Percentiles rank a stretch among this genome's conserved stretches.
Evolutionary conservation across 2,329 filamentous ascomycete species (phyloP).

Genomic region (Chrysoporthe cubensis): DNA sequence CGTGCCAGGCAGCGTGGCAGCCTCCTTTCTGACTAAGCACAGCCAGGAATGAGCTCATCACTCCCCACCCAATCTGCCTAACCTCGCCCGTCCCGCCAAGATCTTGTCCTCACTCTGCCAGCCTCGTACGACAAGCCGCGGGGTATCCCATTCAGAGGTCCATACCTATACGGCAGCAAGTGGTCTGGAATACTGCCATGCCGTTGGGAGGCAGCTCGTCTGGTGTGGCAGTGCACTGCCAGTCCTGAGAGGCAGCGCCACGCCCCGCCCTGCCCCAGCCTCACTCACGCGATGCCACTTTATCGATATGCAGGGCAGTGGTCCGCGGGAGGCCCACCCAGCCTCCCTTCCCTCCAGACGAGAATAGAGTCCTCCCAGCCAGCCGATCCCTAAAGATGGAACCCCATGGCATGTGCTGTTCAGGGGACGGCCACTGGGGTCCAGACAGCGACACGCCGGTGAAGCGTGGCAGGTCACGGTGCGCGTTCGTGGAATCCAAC

Average conservation of each 20-base stretch:
- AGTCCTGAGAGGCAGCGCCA: slow-evolving; percentile 1
- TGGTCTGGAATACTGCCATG: neutral
- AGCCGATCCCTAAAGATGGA: slow-evolving; percentile 21
- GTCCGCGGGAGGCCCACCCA: slow-evolving; percentile 11
- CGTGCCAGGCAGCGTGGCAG: neutral
- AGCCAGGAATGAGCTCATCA: neutral
- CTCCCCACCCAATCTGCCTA: neutral
- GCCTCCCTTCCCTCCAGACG: slow-evolving; percentile 20
- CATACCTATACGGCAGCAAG: neutral
- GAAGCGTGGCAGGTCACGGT: slow-evolving; percentile 8
- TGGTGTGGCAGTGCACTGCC: slow-evolving; percentile 10
- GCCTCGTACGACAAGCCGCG: neutral
- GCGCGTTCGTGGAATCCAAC: neutral
- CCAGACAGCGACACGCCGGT: slow-evolving; percentile 14
- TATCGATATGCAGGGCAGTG: slow-evolving; percentile 17
- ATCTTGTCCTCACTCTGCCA: neutral
- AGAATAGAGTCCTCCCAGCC: slow-evolving; percentile 23
- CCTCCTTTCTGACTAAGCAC: neutral
- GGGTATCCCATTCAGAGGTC: no score
- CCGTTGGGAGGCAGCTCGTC: slow-evolving; percentile 2
- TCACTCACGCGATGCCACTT: slow-evolving; percentile 14
- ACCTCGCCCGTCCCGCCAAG: neutral
- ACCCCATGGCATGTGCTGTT: slow-evolving; percentile 9
- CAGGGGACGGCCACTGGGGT: slow-evolving; percentile 9
- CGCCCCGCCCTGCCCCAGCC: slow-evolving; percentile 12